Percentiles rank a stretch among this genome's conserved stretches.
Evolutionary conservation across 2,329 filamentous ascomycete genomes (phyloP).

Genomic region (Lithohypha guttulata): DNA sequence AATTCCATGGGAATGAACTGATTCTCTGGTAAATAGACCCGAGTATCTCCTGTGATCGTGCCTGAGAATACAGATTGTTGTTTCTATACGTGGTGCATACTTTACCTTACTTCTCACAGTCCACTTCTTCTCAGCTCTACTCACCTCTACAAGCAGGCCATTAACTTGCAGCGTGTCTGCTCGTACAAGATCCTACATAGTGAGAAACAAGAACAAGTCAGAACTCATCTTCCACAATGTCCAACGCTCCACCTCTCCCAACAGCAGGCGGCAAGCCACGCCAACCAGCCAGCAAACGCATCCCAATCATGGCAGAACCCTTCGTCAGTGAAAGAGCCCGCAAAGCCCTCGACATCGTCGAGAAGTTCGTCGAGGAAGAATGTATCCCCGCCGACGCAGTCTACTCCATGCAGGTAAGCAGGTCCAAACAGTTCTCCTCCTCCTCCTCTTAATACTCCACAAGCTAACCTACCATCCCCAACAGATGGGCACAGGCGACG

Average conservation of each 20-base stretch:
- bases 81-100: too few relatives aligned
- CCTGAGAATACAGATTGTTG: too few relatives aligned
- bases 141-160: too few relatives aligned
- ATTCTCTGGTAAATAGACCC: too few relatives aligned
- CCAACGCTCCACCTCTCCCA: slow-evolving; percentile 4
- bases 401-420: too few relatives aligned
- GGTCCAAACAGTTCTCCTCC: too few relatives aligned
- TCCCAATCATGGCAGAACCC: slow-evolving; percentile 47
- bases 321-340: slow-evolving; percentile 75
- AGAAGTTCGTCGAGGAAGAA: slow-evolving; percentile 93
- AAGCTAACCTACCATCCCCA: too few relatives aligned
- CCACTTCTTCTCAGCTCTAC: neutral
- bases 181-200: neutral
- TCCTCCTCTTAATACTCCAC: too few relatives aligned
- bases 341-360: slow-evolving; percentile 72
- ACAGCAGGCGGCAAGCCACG: slow-evolving; percentile 27
- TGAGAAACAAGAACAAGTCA: neutral
- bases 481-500: slow-evolving; percentile 63
- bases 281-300: slow-evolving; percentile 38
- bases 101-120: neutral
- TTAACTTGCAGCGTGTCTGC: too few relatives aligned
- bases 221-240: slow-evolving; percentile 2
- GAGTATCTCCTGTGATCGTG: too few relatives aligned
- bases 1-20: too few relatives aligned
- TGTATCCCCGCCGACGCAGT: slow-evolving; percentile 77